phyloP scores from a whole-genome alignment of 768 basidiomycete species.

The Coprinellus aureogranulatus region DNA sequence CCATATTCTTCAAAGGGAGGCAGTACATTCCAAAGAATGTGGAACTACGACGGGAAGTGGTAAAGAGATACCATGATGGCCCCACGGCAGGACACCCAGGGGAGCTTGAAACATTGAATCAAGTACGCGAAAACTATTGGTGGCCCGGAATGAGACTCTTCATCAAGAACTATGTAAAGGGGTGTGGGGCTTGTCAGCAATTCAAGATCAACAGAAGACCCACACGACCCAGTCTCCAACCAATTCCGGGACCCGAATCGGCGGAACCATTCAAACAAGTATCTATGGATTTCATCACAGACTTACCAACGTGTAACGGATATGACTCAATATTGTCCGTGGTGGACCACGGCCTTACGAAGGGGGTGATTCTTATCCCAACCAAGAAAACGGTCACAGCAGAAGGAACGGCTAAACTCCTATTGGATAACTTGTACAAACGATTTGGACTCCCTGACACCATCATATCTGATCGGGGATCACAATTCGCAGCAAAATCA shows the following conservation, averaged over 20 bases:
- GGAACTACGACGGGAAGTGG: not conserved
- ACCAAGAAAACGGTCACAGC: conserved; percentile 14
- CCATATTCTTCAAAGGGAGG: not conserved
- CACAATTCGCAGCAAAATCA: conserved; percentile 16
- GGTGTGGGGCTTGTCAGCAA: conserved; percentile 20
- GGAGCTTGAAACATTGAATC: conserved; percentile 6
- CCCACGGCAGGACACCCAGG: conserved; percentile 5
- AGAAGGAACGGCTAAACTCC: not conserved
- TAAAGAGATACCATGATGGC: not conserved
- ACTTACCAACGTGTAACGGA: conserved; percentile 12
- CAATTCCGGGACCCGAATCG: conserved; percentile 8
- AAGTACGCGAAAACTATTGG: conserved; percentile 8
- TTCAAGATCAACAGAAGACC: conserved; percentile 13
- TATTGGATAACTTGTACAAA: not conserved
- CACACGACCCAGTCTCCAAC: conserved; percentile 6
- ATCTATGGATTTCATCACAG: conserved; percentile 19
- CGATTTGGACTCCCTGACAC: conserved; percentile 16
- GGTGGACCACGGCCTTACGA: conserved; percentile 24
- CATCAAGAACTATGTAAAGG: conserved; percentile 18
- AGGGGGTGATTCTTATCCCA: conserved; percentile 24
- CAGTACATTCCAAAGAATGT: conserved; percentile 5
- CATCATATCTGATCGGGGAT: conserved; percentile 16
- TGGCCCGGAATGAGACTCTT: conserved; percentile 20
- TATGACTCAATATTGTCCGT: conserved; percentile 22
- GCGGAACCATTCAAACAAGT: conserved; percentile 10